Evolutionary conservation across 2,329 filamentous ascomycete species (phyloP).

Genomic region (Fragosphaeria purpurea): DNA sequence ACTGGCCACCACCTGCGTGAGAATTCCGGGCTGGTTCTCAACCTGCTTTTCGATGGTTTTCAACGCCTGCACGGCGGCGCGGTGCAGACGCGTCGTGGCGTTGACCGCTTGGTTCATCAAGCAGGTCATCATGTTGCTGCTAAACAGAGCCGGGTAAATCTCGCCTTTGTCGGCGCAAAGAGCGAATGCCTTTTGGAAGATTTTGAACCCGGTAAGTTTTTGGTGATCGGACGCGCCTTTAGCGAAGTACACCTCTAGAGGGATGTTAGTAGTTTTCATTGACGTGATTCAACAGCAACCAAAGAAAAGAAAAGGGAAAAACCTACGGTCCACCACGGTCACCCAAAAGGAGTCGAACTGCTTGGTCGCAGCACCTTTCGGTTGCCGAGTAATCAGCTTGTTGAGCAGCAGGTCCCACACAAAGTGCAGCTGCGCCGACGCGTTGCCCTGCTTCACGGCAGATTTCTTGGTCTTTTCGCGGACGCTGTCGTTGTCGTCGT

Average conservation of each 20-base stretch:
- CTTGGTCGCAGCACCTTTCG: not conserved
- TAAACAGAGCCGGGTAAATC: conserved; percentile 57
- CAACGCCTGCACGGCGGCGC: conserved; percentile 66
- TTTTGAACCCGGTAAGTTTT: conserved; percentile 83
- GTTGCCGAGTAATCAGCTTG: conserved; percentile 18
- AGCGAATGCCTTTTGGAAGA: conserved; percentile 68
- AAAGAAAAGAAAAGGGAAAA: not conserved
- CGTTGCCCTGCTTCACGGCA: conserved; percentile 55
- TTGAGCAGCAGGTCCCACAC: conserved; percentile 75
- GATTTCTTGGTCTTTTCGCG: conserved; percentile 14
- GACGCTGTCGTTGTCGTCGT: not conserved
- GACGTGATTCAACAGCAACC: too few species aligned
- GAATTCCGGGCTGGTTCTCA: conserved; percentile 47
- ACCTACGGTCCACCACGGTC: conserved; percentile 66
- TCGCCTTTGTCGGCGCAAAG: conserved; percentile 36
- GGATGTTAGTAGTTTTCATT: not conserved
- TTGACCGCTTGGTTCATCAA: conserved; percentile 75
- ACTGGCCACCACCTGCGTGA: conserved; percentile 51
- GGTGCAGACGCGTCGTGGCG: conserved; percentile 68
- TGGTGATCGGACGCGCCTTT: conserved; percentile 73
- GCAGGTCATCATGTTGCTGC: conserved; percentile 70
- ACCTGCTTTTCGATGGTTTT: conserved; percentile 58
- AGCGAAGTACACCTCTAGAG: conserved; percentile 69
- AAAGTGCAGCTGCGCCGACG: conserved; percentile 74
- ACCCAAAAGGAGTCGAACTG: conserved; percentile 13